Evolutionary conservation across 192 early-diverging fungal genomes (phyloP), one percentile per base, ranked within the genome.

Genomic region (Linnemannia elongata): DNA sequence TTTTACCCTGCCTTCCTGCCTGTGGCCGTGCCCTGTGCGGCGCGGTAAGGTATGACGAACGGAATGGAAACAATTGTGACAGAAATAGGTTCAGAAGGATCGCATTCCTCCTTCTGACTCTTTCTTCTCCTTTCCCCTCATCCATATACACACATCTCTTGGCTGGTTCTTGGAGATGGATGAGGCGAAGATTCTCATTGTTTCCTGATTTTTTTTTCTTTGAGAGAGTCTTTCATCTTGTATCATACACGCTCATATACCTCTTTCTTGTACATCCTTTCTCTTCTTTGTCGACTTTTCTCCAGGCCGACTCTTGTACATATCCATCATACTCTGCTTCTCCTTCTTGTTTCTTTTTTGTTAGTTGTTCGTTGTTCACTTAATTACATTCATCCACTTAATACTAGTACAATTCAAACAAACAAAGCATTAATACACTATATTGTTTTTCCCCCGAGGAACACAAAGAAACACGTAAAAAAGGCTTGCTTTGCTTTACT

Each of bases 201-300:
- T 12, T 60, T 30, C 41, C 54, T 0, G 36, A 15, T 57, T 44
- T 66, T 66, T 27, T 57, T 42, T 6, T 41, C 22, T 60, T 44
- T 0, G 12, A 7, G 44, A 54, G 22, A 44, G 20, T 15, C 54
- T 42, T 68, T 20, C 75, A 30, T 47, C 45, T 69, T 69, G 76
- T 78, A 60, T 44, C 63, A 77, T 60, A 63, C 57, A 66, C 72
- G 49, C 27, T 69, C 20, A 33, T 69, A 47, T 54, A 69, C 42
- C 60, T 77, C 44, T 1, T 77, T 5, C 38, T 69, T 77, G 41
- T 54, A 44, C 18, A 30, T 79, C 38, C 13, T 47, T 13, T 36
- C 30, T 27, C 49, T 30, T 30, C 47, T 60, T 75, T 33, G 54
- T 55, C 33, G n/a, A 27, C 72, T 45, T 33, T 55, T 27, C 33